Base-by-base conservation (phyloP, 2,329 filamentous ascomycete species). In the Alternaria metachromatica region DNA sequence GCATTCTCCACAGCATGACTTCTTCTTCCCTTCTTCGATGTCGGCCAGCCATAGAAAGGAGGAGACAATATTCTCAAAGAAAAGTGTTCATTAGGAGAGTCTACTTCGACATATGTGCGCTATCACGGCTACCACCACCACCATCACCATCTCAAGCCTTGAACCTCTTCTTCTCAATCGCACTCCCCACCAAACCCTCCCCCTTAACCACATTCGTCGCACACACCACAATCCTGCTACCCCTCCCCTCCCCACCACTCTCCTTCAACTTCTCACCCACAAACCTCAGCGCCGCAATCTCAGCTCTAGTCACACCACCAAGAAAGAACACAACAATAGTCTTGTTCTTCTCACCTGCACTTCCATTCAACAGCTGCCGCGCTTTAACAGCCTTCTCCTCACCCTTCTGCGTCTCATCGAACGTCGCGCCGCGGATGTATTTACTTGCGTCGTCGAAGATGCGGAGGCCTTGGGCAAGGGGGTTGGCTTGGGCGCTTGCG, bases 291-390 rank as follows among this genome's bases (percentile, higher is more conserved):
- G 96, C 96, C 44, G 96, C 94, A 78, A 99, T 95, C 81, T 99
- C 96, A 0, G 96, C 95, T 76, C 96, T 97, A 0, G 94, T 97
- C 59, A 99, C 92, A 2, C 96, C 96, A n/a, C 96, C 96, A 18
- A 99, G 84, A 81, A 98, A 98, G 71, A 98, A 97, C n/a, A 99
- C 90, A 75, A 97, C 92, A 1, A 97, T 91, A 0, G 92, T 95
- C 84, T 97, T 97, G 20, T 87, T 87, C 23, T 58, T 71, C 59
- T 79, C 78, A 7, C 69, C 71, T 18, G 76, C 72, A 53, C 85
- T 89, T 0, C 94, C 93, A 50, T 93, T 92, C 43, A 99, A 84
- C 25, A 96, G 87, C 64, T 93, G 90, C 60, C 94, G 87, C 15
- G 95, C 95, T 73, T 95, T 94, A 30, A 95, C 89, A 2, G 94